Evolutionary conservation across 2,329 filamentous ascomycete genomes (phyloP), one percentile per base, ranked within the genome.

Genomic region (Hypomyces perniciosus): DNA sequence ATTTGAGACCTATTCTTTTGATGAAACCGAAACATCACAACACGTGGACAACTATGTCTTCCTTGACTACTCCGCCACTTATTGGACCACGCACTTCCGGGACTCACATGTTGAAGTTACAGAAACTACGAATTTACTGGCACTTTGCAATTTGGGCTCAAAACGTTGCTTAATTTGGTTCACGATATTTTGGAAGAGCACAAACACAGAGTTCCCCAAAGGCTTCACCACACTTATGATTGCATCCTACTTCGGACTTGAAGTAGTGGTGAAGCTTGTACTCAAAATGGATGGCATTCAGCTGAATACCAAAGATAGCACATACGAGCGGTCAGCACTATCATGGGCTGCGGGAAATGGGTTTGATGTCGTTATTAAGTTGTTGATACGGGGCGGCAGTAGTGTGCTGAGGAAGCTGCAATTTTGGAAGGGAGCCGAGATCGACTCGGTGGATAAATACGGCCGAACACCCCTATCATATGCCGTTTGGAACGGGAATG

Each of bases 71-170:
- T 52, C 56, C 12, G 50, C 54, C 2, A 44, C 34, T 6, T 31
- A 53, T 31, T 57, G 54, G 56, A 30, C 56, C 6, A 29, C 6
- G 27, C 54, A 57, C 40, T 45, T 54, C 41, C 52, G 48, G 3
- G 20, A n/a, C n/a, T n/a, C n/a, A n/a, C n/a, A n/a, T n/a, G n/a
- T n/a, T n/a, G n/a, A n/a, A n/a, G n/a, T n/a, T n/a, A n/a, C n/a
- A n/a, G n/a, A n/a, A n/a, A n/a, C n/a, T n/a, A n/a, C 33, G 9
- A 8, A 34, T 1, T 12, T 6, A 2, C 20, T 34, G 46, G 34
- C 13, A 10, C 8, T 48, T 2, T 48, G 44, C 31, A 38, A 52
- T 20, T 7, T 27, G 6, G 3, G 8, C 4, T 48, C 50, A 27
- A 48, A 29, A 4, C 10, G 9, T 29, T 44, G 10, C 39, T 3